Evolutionary conservation across 2,329 filamentous ascomycete species (phyloP).

Genomic region (Cercospora janseana): DNA sequence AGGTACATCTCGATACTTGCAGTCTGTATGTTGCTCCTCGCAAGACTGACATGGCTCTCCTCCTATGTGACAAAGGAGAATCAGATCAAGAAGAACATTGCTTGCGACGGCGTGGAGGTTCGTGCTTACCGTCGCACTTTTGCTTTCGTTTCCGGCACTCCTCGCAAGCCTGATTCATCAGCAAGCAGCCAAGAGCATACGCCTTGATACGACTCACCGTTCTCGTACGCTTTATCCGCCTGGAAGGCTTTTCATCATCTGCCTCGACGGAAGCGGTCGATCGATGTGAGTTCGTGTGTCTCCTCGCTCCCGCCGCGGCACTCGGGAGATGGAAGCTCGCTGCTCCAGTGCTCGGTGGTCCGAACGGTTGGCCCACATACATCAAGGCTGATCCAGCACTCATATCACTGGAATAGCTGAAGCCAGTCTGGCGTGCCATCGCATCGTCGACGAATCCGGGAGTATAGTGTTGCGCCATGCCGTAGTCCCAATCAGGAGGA

Average conservation of each 20-base stretch:
- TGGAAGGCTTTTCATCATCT: constrained; percentile 14
- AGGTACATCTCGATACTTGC: constrained; percentile 26
- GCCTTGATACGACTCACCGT: constrained; percentile 12
- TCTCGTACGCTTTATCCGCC: constrained; percentile 22
- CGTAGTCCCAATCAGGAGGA: constrained; percentile 7
- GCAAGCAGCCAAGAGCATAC: neutral
- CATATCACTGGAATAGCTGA: constrained; percentile 3
- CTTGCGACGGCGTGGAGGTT: neutral
- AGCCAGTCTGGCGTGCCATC: constrained; percentile 1
- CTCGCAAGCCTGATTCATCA: constrained; percentile 41
- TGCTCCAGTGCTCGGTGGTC: constrained; percentile 2
- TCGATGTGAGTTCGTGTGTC: constrained; percentile 7
- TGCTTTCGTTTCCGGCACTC: constrained; percentile 97
- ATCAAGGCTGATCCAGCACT: constrained; percentile 3
- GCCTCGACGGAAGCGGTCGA: constrained; percentile 3
- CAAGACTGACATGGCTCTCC: constrained; percentile 23
- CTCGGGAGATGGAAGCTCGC: constrained; percentile 13
- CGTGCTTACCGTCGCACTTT: constrained; percentile 75
- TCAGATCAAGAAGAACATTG: constrained; percentile 49
- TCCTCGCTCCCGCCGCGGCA: constrained; percentile 12
- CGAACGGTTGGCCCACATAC: constrained; percentile 10
- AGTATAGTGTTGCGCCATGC: constrained; percentile 7
- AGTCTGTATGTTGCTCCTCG: constrained; percentile 22
- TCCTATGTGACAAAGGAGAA: neutral
- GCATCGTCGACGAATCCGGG: constrained; percentile 1